Evolutionary conservation across 306 rosid species (phyloP).

Genomic region (Vicia sativa): DNA sequence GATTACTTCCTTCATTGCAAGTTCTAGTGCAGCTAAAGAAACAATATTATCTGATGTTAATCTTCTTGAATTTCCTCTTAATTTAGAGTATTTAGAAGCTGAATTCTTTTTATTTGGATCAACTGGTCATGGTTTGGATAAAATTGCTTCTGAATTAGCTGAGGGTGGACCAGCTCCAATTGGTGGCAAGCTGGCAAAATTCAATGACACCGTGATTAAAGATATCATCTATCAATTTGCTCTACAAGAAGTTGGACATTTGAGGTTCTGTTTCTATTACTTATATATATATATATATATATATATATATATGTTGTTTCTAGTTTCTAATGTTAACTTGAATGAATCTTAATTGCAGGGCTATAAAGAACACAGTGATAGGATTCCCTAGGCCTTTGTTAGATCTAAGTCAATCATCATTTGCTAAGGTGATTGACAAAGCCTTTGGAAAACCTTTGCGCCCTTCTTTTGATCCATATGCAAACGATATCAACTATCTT

Average conservation of each 20-base stretch:
- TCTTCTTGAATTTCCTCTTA: constrained; percentile 36
- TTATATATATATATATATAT: neutral
- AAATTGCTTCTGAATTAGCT: constrained; percentile 48
- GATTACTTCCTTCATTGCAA: constrained; percentile 13
- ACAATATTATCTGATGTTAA: constrained; percentile 33
- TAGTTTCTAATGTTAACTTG: neutral
- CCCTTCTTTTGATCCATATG: constrained; percentile 82
- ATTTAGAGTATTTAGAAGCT: constrained; percentile 69
- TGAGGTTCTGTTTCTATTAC: constrained; percentile 46
- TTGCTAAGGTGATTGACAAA: constrained; percentile 51
- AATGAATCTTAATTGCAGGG: constrained; percentile 42
- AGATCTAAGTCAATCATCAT: constrained; percentile 53
- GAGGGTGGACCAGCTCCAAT: constrained; percentile 66
- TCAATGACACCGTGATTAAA: constrained; percentile 32
- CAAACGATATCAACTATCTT: constrained; percentile 56
- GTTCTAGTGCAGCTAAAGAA: constrained; percentile 2
- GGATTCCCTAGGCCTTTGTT: constrained; percentile 81
- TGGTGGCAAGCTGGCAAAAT: constrained; percentile 56
- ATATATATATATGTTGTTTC: neutral
- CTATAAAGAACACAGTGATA: constrained; percentile 53
- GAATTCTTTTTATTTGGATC: constrained; percentile 68
- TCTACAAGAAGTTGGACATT: constrained; percentile 72
- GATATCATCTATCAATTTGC: constrained; percentile 63
- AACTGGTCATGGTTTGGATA: constrained; percentile 60
- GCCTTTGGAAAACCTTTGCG: constrained; percentile 52